A percentile compares a stretch with the other conserved stretches of the same genome.
These are phyloP conservation scores for Polyporus tsugae DNA, from an alignment of 1,284 basidiomycete species.

Conservation along the genomic window DNA sequence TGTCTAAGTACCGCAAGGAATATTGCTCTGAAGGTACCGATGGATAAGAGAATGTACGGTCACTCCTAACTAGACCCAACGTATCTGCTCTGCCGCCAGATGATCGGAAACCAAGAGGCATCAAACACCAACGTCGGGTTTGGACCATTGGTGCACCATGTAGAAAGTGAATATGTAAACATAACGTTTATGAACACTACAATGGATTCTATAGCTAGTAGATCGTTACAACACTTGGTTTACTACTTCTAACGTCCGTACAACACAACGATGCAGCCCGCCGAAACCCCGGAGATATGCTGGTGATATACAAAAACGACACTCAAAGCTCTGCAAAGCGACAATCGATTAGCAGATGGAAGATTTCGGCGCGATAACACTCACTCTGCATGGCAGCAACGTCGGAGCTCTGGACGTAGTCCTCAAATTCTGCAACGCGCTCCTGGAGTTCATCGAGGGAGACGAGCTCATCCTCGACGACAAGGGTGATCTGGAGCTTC, in stretches of 20 bases:
- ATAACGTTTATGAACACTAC: not conserved
- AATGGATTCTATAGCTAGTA: slow-evolving; percentile 20
- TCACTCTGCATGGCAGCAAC: slow-evolving; percentile 90
- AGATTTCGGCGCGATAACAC: slow-evolving; percentile 37
- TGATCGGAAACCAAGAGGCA: too few species aligned
- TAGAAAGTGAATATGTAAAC: not conserved
- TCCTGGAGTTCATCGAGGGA: slow-evolving; percentile 96
- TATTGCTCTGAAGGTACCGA: too few species aligned
- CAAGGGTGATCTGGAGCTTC: slow-evolving; percentile 94
- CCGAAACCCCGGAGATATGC: slow-evolving; percentile 11
- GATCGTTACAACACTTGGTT: slow-evolving; percentile 30
- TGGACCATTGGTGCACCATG: not conserved
- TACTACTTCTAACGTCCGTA: slow-evolving; percentile 29
- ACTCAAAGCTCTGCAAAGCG: slow-evolving; percentile 25
- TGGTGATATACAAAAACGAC: slow-evolving; percentile 9
- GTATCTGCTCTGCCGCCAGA: too few species aligned
- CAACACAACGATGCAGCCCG: slow-evolving; percentile 25
- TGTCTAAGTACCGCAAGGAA: too few species aligned
- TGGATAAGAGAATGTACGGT: too few species aligned
- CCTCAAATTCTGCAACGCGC: slow-evolving; percentile 87
- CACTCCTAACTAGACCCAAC: too few species aligned
- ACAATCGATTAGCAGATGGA: not conserved
- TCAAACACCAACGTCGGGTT: too few species aligned
- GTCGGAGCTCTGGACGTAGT: slow-evolving; percentile 96
- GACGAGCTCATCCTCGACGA: slow-evolving; percentile 96